Conservation (phyloP, 352 stramenopile species). For the Sclerospora graminicola region DNA sequence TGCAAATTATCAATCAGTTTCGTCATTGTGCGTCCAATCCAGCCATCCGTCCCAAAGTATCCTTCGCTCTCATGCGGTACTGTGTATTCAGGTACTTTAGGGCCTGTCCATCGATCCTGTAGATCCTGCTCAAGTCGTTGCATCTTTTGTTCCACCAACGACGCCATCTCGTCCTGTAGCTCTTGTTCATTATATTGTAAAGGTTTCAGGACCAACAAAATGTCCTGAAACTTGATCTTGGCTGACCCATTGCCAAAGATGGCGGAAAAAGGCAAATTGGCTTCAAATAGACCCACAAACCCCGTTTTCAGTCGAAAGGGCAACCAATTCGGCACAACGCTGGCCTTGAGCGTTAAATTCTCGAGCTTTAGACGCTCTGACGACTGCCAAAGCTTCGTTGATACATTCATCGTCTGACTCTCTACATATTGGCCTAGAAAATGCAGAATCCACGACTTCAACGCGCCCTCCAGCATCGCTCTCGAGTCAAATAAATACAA, state of each 20-base stretch:
- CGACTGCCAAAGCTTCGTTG: constrained; percentile 81
- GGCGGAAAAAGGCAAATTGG: constrained; percentile 74
- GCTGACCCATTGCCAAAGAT: constrained; percentile 70
- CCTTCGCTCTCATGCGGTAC: constrained; percentile 70
- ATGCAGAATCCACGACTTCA: constrained; percentile 82
- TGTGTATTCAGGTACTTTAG: constrained; percentile 48
- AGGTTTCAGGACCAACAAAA: constrained; percentile 69
- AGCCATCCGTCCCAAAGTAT: constrained; percentile 84
- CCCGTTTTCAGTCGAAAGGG: constrained; percentile 81
- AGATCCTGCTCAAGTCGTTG: constrained; percentile 62
- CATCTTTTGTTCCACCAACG: constrained; percentile 60
- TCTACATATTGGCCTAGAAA: constrained; percentile 85
- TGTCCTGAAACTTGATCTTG: constrained; percentile 85
- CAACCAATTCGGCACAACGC: constrained; percentile 68
- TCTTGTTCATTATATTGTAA: constrained; percentile 61
- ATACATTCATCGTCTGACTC: constrained; percentile 75
- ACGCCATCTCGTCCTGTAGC: constrained; percentile 48
- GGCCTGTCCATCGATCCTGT: constrained; percentile 67
- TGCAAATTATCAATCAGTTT: constrained; percentile 88
- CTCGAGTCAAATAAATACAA: constrained; percentile 10
- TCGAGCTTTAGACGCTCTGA: constrained; percentile 83
- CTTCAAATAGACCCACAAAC: constrained; percentile 81
- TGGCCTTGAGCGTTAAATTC: constrained; percentile 77
- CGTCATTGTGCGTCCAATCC: constrained; percentile 82
- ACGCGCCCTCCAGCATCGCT: constrained; percentile 73